A percentile compares a stretch with the other conserved stretches of the same genome.
Evolutionary conservation across 371 early-diverging fungal species (phyloP).

Genomic region (Haplosporangium sp.): DNA sequence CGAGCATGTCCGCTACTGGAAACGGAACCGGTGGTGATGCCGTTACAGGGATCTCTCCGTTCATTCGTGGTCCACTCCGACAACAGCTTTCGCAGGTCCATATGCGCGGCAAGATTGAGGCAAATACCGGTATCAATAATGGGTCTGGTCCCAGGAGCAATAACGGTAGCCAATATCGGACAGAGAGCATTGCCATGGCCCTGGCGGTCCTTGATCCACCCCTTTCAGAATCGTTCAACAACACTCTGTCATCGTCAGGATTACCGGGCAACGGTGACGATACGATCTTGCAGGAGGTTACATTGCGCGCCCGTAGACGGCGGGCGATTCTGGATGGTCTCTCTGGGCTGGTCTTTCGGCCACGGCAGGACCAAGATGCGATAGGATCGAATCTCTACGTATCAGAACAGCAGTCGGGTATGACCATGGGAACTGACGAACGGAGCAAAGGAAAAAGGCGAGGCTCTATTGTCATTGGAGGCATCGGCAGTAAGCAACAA

Average conservation of each 20-base stretch:
- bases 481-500: slow-evolving; percentile 6
- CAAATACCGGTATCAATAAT: background rate
- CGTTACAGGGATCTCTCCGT: background rate
- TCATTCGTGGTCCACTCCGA: slow-evolving; percentile 6
- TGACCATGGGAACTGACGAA: background rate
- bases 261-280: slow-evolving; percentile 1
- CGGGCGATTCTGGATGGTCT: slow-evolving; percentile 21
- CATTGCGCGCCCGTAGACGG: slow-evolving; percentile 24
- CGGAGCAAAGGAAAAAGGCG: background rate
- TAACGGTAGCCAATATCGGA: background rate
- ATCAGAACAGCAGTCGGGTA: background rate
- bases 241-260: background rate
- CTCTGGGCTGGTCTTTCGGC: slow-evolving; percentile 22
- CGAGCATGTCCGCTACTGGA: slow-evolving; percentile 1
- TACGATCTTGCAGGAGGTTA: slow-evolving; percentile 7
- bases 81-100: slow-evolving; percentile 25
- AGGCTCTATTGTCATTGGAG: background rate
- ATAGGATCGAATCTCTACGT: background rate
- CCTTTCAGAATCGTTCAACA: background rate
- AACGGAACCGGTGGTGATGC: slow-evolving; percentile 1
- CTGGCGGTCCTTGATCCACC: slow-evolving; percentile 7
- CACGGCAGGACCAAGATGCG: slow-evolving; percentile 19
- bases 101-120: slow-evolving; percentile 27
- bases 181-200: slow-evolving; percentile 3
- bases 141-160: background rate